Evolutionary conservation across 176 grass and related monocot genomes (phyloP).

Genomic region (Olyra latifolia): DNA sequence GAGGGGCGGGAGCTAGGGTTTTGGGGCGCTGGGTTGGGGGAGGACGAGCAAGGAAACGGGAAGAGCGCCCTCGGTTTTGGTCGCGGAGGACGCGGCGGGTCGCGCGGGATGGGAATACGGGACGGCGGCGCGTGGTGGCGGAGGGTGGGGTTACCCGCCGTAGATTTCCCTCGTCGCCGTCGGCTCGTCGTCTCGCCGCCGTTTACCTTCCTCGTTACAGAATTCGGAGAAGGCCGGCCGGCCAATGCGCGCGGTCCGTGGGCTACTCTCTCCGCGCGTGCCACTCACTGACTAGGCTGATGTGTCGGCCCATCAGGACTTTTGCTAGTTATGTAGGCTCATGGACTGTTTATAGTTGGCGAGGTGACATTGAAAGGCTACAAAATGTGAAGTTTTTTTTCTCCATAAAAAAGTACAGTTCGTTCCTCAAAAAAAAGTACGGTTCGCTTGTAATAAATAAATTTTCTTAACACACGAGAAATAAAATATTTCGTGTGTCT

Average conservation of each 20-base stretch:
- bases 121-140: neutral
- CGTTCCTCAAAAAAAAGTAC: too few species aligned
- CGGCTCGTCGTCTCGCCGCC: constrained; percentile 38
- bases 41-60: neutral
- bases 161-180: constrained; percentile 40
- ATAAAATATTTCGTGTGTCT: too few species aligned
- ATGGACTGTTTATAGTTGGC: neutral
- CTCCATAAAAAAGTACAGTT: too few species aligned
- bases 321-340: neutral
- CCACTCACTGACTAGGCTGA: neutral
- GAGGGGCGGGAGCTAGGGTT: constrained; percentile 42
- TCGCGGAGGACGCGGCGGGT: neutral
- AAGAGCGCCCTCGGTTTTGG: constrained; percentile 20
- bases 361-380: neutral
- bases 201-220: constrained; percentile 9
- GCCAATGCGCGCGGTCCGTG: neutral
- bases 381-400: too few species aligned
- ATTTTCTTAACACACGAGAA: too few species aligned
- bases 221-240: neutral
- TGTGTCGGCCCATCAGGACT: neutral
- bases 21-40: constrained; percentile 26
- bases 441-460: too few species aligned
- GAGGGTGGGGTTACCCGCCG: constrained; percentile 17
- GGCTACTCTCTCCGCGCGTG: too few species aligned
- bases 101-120: neutral